Conservation (phyloP, 805 yeast genomes). For the Cyberlindnera mrakii region DNA sequence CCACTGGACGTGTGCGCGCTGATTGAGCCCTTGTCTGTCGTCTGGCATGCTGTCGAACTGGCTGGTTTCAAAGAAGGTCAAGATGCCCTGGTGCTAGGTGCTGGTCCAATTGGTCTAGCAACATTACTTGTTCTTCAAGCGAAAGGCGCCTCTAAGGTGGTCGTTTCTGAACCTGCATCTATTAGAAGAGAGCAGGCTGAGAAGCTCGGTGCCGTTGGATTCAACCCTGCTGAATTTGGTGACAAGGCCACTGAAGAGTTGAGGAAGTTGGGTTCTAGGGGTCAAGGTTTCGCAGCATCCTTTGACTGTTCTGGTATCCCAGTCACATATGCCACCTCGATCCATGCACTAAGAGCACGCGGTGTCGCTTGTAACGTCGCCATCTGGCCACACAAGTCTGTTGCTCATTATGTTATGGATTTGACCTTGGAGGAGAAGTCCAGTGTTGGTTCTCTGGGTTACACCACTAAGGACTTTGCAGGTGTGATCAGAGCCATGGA, state of each 20-base stretch:
- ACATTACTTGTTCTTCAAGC: constrained; percentile 50
- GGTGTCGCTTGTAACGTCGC: constrained; percentile 44
- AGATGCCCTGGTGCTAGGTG: constrained; percentile 47
- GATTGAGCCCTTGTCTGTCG: constrained; percentile 51
- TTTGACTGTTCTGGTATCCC: constrained; percentile 51
- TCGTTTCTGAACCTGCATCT: constrained; percentile 56
- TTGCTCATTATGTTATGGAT: constrained; percentile 40
- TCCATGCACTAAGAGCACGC: constrained; percentile 34
- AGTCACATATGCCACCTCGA: constrained; percentile 36
- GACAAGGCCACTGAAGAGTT: constrained; percentile 28
- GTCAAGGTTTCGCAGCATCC: constrained; percentile 43
- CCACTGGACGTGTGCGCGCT: constrained; percentile 52
- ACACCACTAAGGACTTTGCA: constrained; percentile 36
- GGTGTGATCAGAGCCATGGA: constrained; percentile 37
- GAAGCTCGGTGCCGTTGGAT: constrained; percentile 37
- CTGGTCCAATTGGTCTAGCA: constrained; percentile 60
- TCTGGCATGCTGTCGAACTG: constrained; percentile 51
- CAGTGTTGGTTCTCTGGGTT: constrained; percentile 41
- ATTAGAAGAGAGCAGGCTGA: constrained; percentile 58
- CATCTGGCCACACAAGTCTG: constrained; percentile 42
- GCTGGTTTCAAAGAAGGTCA: constrained; percentile 38
- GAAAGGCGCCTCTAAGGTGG: constrained; percentile 40
- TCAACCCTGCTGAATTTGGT: constrained; percentile 34
- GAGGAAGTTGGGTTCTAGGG: constrained; percentile 30
- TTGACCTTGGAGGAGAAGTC: constrained; percentile 36